phyloP scores from a whole-genome alignment of 805 yeast genomes.

The Schwanniomyces occidentalis region DNA sequence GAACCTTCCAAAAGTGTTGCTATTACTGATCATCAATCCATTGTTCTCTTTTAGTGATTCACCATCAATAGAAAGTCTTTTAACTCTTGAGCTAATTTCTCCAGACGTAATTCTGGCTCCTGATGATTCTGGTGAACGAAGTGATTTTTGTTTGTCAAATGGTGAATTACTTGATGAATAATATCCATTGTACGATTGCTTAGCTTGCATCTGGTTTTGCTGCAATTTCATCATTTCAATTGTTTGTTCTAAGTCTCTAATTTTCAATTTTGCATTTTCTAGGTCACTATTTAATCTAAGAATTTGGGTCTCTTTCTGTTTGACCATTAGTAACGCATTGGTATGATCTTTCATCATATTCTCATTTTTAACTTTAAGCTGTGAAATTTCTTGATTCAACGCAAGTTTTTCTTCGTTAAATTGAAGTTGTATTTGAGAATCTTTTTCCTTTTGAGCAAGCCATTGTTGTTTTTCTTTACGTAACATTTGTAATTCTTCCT shows the following conservation, averaged over 20 bases:
- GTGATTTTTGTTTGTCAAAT: background rate
- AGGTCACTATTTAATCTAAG: constrained; percentile 60
- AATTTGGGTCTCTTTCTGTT: constrained; percentile 71
- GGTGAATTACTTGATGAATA: constrained; percentile 2
- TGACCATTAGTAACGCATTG: constrained; percentile 48
- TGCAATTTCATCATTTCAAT: constrained; percentile 30
- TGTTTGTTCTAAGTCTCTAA: constrained; percentile 53
- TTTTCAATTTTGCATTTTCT: constrained; percentile 54
- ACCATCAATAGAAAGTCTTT: constrained; percentile 39
- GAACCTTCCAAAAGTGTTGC: constrained; percentile 3
- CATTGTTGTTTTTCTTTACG: constrained; percentile 54
- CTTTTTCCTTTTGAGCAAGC: constrained; percentile 28
- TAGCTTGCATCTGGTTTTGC: constrained; percentile 14
- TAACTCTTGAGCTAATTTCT: constrained; percentile 43
- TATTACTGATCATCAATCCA: constrained; percentile 2
- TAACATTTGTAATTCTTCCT: constrained; percentile 49
- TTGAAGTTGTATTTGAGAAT: constrained; percentile 24
- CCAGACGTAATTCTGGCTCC: constrained; percentile 22
- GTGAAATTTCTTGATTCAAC: constrained; percentile 24
- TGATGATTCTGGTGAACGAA: background rate
- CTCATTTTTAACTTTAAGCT: constrained; percentile 32
- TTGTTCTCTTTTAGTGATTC: constrained; percentile 7
- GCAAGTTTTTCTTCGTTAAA: constrained; percentile 23
- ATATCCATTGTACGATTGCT: constrained; percentile 4
- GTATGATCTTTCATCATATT: constrained; percentile 52